phyloP scores from a whole-genome alignment of 768 basidiomycete species.

The Pulveroboletus sp. region DNA sequence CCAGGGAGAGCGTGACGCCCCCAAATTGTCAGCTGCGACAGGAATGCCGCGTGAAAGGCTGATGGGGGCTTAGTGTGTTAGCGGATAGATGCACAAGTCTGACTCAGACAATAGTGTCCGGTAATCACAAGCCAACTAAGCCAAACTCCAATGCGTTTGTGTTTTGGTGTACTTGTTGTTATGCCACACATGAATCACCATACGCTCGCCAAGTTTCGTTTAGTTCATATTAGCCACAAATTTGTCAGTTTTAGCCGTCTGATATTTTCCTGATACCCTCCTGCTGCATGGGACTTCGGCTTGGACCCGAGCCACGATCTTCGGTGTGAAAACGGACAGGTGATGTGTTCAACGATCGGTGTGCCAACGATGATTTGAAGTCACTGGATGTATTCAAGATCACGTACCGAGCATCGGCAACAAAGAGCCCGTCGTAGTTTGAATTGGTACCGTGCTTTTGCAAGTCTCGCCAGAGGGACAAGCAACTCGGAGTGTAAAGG shows the following conservation, averaged over 20 bases:
- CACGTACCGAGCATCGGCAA: background rate
- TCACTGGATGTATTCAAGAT: background rate
- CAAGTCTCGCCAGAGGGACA: background rate
- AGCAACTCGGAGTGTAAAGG: background rate
- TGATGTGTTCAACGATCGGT: too few species aligned
- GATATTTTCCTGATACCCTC: too few species aligned
- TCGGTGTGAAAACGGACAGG: background rate
- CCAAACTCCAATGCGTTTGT: too few species aligned
- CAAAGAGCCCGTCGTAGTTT: background rate
- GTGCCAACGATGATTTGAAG: too few species aligned
- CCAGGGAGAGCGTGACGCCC: slow-evolving; percentile 17
- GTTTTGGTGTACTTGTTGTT: too few species aligned
- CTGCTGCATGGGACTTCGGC: background rate
- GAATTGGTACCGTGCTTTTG: background rate
- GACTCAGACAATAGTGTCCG: background rate
- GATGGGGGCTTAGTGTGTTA: slow-evolving; percentile 10
- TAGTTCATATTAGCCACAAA: too few species aligned
- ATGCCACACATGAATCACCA: too few species aligned
- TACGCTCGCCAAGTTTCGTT: too few species aligned
- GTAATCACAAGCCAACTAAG: too few species aligned
- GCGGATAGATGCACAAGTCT: slow-evolving; percentile 7
- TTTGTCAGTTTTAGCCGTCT: too few species aligned
- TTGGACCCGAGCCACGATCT: background rate
- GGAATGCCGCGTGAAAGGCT: slow-evolving; percentile 14
- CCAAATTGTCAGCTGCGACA: slow-evolving; percentile 30